phyloP scores from a whole-genome alignment of 2,329 filamentous ascomycete species.

The Madurella mycetomatis region DNA sequence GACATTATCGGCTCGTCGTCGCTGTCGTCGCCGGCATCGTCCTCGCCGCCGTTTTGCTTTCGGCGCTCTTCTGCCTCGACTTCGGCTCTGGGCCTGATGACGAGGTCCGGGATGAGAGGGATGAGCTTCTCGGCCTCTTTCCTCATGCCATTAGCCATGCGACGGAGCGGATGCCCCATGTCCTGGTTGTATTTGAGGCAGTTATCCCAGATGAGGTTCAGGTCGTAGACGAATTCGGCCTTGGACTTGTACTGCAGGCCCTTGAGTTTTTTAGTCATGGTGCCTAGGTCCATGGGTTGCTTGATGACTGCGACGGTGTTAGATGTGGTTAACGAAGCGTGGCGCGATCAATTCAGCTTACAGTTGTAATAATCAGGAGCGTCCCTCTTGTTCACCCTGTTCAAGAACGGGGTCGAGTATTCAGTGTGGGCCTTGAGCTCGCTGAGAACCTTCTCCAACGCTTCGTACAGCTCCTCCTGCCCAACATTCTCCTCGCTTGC shows the following conservation, averaged over 20 bases:
- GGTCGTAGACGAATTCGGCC: conserved; percentile 86
- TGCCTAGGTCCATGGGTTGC: conserved; percentile 94
- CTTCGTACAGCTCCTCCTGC: conserved; percentile 96
- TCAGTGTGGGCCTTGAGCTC: conserved; percentile 97
- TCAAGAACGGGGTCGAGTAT: conserved; percentile 92
- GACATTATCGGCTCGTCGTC: conserved; percentile 99
- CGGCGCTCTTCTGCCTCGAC: conserved; percentile 84
- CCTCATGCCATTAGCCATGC: conserved; percentile 93
- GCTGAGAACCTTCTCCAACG: conserved; percentile 91
- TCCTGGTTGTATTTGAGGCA: conserved; percentile 95
- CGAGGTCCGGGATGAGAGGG: conserved; percentile 87
- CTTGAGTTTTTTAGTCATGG: conserved; percentile 97
- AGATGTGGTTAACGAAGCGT: neutral
- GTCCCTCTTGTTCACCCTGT: conserved; percentile 93
- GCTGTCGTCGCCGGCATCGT: conserved; percentile 82
- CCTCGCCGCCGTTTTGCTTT: conserved; percentile 78
- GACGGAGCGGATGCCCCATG: conserved; percentile 77
- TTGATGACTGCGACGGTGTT: conserved; percentile 65
- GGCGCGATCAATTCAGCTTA: conserved; percentile 43
- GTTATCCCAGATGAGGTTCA: conserved; percentile 96
- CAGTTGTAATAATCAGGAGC: conserved; percentile 91
- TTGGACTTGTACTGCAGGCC: conserved; percentile 78
- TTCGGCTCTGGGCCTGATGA: conserved; percentile 84
- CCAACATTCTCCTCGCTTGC: conserved; percentile 96
- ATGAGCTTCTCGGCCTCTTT: conserved; percentile 97